These are phyloP conservation scores for Extremus antarcticus DNA, from an alignment of 495 filamentous ascomycete genomes.

Conservation along the genomic window DNA sequence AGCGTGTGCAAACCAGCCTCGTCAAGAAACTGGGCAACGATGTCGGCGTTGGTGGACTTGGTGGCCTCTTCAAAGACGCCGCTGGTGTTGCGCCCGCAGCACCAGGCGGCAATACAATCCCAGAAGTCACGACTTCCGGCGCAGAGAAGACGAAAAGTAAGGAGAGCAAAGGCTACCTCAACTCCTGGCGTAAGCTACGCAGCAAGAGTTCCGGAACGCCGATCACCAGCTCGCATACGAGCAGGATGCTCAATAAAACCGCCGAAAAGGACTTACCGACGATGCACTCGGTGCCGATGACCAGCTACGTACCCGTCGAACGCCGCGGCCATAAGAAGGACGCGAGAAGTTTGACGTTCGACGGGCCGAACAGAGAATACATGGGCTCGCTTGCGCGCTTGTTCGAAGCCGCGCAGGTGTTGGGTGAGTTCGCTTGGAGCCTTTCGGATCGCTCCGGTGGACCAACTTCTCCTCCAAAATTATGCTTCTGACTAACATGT, in stretches of 20 bases:
- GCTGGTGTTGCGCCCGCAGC: conserved; percentile 22
- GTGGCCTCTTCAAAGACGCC: conserved; percentile 57
- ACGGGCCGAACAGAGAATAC: conserved; percentile 77
- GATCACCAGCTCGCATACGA: conserved; percentile 33
- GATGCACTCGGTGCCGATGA: conserved; percentile 76
- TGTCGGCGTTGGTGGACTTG: conserved; percentile 66
- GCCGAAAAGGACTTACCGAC: conserved; percentile 46
- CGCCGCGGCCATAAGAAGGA: conserved; percentile 11
- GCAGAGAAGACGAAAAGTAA: conserved; percentile 47
- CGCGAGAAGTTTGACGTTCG: conserved; percentile 46
- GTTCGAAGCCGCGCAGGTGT: conserved; percentile 85
- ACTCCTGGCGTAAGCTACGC: conserved; percentile 80
- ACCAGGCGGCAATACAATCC: not conserved
- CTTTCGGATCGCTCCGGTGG: not conserved
- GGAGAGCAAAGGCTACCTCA: conserved; percentile 32
- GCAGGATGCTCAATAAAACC: conserved; percentile 34
- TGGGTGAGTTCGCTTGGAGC: conserved; percentile 76
- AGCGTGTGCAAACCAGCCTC: conserved; percentile 66
- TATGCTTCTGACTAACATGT: conserved; percentile 16
- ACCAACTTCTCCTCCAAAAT: not conserved
- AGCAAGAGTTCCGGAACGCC: conserved; percentile 66
- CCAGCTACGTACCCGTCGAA: conserved; percentile 31
- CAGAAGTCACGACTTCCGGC: conserved; percentile 24
- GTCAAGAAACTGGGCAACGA: conserved; percentile 80
- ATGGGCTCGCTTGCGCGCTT: conserved; percentile 83